Evolutionary conservation across 495 filamentous ascomycete genomes (phyloP), one percentile per base, ranked within the genome.

Genomic region (Penicillium robsamsonii): DNA sequence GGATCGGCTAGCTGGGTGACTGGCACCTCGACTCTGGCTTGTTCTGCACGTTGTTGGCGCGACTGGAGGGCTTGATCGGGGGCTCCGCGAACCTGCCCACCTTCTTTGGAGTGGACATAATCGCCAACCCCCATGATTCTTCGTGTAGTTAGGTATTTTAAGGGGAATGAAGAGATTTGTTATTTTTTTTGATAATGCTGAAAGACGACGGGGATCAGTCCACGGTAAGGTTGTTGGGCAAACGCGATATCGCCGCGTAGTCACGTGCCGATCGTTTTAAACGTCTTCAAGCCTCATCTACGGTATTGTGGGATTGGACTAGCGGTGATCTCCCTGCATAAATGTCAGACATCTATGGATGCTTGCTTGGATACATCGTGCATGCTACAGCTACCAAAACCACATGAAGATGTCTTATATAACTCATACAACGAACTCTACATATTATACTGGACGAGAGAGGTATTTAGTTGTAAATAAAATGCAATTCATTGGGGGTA

Each of bases 41-140:
- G 69, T 24, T 74, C 75, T 11, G 70, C 72, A 56, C 73, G 59
- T 29, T 65, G 46, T 47, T 73, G 69, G 49, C 73, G 67, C 31
- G 62, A 69, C 29, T 64, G 50, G 29, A 50, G 58, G 9, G 70
- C 59, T 53, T 59, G 63, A 38, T 63, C 47, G 50, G 64, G 42
- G 35, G 67, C 62, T 56, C 50, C 50, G 25, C 65, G 72, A 59
- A 60, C 64, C 42, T 70, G 70, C 55, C 66, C 68, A 43, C 61
- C 68, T 58, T 75, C 71, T 56, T 67, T 76, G 40, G 72, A 72
- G 55, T 75, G 73, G 59, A 78, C 60, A 63, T 72, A 78, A 52
- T 78, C 72, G 45, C 75, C 75, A 48, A 78, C 75, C 15, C 72
- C 73, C 75, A 78, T 78, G 45, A 41, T 58, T 18, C 31, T 43